Percentiles rank a stretch among this genome's conserved stretches.
Conservation (phyloP, 2,329 filamentous ascomycete genomes). For the Neonectria sp. region DNA sequence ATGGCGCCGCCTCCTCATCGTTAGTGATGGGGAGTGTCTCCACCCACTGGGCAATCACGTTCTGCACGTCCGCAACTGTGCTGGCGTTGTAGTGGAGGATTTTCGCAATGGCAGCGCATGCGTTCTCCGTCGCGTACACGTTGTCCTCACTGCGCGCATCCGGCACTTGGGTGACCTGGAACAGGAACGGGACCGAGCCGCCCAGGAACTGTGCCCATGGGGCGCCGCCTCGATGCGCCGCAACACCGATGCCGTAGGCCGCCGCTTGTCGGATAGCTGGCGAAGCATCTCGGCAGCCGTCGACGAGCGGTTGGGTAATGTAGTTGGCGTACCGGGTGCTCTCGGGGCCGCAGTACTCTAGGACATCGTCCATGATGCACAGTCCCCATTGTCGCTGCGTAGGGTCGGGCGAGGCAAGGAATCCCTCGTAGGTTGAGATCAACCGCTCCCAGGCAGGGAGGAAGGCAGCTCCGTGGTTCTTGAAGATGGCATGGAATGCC, state of each 20-base stretch:
- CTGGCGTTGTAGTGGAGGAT: constrained; percentile 90
- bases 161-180: constrained; percentile 85
- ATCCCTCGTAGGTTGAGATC: constrained; percentile 86
- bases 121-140: constrained; percentile 97
- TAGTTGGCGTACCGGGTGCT: constrained; percentile 89
- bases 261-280: constrained; percentile 96
- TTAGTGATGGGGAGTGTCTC: constrained; percentile 92
- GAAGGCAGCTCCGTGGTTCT: constrained; percentile 91
- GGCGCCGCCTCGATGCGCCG: constrained; percentile 90
- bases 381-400: constrained; percentile 99
- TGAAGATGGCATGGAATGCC: constrained; percentile 98
- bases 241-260: constrained; percentile 95
- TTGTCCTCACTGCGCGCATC: constrained; percentile 93
- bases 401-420: constrained; percentile 84
- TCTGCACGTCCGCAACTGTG: constrained; percentile 82
- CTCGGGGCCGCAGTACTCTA: constrained; percentile 94
- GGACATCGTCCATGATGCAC: constrained; percentile 97
- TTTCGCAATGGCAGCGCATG: constrained; percentile 96
- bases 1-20: constrained; percentile 97
- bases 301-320: constrained; percentile 88
- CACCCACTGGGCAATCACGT: constrained; percentile 88
- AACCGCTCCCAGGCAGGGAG: constrained; percentile 90
- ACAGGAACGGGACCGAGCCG: constrained; percentile 83
- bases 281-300: constrained; percentile 87
- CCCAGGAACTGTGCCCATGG: constrained; percentile 91